These are phyloP conservation scores for Geranomyces variabilis DNA, from an alignment of 192 early-diverging fungal species.

Conservation along the genomic window DNA sequence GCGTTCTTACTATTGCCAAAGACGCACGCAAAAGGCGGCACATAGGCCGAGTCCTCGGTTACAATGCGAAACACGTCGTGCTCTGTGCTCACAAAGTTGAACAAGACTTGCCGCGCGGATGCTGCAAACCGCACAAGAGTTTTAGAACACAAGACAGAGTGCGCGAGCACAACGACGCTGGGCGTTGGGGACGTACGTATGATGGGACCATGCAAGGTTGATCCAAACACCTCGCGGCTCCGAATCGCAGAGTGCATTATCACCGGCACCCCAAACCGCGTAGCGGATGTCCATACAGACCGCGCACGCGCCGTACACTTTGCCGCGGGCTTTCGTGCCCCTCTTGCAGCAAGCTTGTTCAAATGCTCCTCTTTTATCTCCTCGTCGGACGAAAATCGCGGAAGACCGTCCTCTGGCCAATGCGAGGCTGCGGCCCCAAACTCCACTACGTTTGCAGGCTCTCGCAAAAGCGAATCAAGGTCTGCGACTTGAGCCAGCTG, in stretches of 20 bases:
- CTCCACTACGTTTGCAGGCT: neutral
- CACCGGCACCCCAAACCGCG: neutral
- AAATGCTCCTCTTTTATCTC: neutral
- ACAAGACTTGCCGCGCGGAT: constrained; percentile 12
- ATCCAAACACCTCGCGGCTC: neutral
- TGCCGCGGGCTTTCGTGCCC: neutral
- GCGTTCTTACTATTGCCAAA: constrained; percentile 40
- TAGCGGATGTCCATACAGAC: neutral
- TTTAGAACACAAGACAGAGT: neutral
- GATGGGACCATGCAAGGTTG: neutral
- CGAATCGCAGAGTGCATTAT: neutral
- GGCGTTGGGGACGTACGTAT: neutral
- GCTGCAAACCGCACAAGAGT: neutral
- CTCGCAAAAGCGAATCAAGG: neutral
- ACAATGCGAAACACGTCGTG: constrained; percentile 24
- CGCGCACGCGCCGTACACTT: neutral
- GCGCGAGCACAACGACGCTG: neutral
- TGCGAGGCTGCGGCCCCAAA: neutral
- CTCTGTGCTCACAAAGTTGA: constrained; percentile 33
- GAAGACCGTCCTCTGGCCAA: neutral
- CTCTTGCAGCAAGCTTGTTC: neutral
- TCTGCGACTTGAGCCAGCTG: neutral
- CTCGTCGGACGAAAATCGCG: neutral
- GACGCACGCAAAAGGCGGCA: constrained; percentile 43
- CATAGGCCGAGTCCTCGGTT: neutral